Evolutionary conservation across 2,329 filamentous ascomycete genomes (phyloP).

Genomic region (Aspergillus awamori): DNA sequence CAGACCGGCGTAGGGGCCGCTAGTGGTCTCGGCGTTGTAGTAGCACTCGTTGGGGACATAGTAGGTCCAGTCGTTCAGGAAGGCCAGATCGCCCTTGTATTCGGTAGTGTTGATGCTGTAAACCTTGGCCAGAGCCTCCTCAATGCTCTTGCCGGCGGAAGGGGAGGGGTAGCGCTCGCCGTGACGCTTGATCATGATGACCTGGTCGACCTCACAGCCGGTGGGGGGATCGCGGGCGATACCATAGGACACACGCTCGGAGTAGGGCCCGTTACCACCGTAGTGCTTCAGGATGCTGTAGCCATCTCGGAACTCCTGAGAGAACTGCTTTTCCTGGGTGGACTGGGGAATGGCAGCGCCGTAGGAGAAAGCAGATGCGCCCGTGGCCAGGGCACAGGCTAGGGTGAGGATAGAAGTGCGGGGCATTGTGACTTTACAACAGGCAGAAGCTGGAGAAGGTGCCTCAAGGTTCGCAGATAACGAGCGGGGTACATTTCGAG

Average conservation of each 20-base stretch:
- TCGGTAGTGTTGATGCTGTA: slow-evolving; percentile 4
- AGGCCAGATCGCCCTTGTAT: slow-evolving; percentile 23
- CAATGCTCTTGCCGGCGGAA: slow-evolving; percentile 11
- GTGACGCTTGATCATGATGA: slow-evolving; percentile 27
- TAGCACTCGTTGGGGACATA: slow-evolving; percentile 23
- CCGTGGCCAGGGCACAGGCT: neutral
- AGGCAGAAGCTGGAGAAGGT: neutral
- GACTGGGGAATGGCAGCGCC: slow-evolving; percentile 2
- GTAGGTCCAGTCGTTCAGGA: slow-evolving; percentile 27
- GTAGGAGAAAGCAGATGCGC: slow-evolving; percentile 5
- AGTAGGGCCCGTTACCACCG: slow-evolving; percentile 26
- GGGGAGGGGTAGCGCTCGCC: slow-evolving; percentile 27
- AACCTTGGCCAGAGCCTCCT: slow-evolving; percentile 22
- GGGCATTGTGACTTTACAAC: neutral
- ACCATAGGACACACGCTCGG: slow-evolving; percentile 21
- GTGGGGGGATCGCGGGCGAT: slow-evolving; percentile 24
- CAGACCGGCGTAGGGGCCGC: slow-evolving; percentile 24
- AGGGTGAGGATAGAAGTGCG: neutral
- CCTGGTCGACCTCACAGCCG: slow-evolving; percentile 27
- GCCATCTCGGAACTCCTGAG: slow-evolving; percentile 21
- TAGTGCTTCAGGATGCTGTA: slow-evolving; percentile 28
- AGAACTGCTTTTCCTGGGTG: slow-evolving; percentile 11
- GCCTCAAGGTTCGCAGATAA: neutral
- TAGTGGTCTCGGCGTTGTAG: slow-evolving; percentile 21
- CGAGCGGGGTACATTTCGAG: neutral